Evolutionary conservation across 352 stramenopile genomes (phyloP).

Genomic region (Pythium monospermum): DNA sequence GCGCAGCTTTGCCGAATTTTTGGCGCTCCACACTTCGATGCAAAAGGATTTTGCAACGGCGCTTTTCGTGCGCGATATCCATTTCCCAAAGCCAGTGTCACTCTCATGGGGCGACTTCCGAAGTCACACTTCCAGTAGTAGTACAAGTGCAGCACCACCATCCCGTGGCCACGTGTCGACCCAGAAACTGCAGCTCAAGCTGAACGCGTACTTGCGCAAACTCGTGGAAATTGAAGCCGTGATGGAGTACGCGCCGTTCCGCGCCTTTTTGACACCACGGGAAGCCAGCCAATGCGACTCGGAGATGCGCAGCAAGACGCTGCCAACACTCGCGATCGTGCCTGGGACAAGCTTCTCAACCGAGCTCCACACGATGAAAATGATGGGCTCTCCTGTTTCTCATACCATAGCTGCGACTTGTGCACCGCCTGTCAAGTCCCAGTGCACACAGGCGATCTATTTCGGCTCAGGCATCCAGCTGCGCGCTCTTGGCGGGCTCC

Average conservation of each 20-base stretch:
- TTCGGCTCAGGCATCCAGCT: conserved; percentile 46
- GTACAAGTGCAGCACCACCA: conserved; percentile 9
- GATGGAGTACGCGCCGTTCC: conserved; percentile 32
- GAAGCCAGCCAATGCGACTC: conserved; percentile 25
- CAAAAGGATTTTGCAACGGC: conserved; percentile 17
- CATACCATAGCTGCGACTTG: not conserved
- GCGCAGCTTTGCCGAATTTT: conserved; percentile 47
- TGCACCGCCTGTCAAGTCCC: conserved; percentile 21
- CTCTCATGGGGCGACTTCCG: conserved; percentile 33
- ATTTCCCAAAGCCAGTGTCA: conserved; percentile 34
- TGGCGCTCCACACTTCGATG: conserved; percentile 34
- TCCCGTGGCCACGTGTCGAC: conserved; percentile 25
- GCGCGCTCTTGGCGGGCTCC: conserved; percentile 42
- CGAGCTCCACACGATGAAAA: conserved; percentile 15
- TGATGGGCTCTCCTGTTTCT: conserved; percentile 1
- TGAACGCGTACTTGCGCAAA: conserved; percentile 61
- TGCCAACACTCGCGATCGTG: conserved; percentile 11
- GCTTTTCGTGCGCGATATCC: conserved; percentile 35
- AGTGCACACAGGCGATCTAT: conserved; percentile 27
- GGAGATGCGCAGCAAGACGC: conserved; percentile 7
- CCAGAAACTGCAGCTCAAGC: conserved; percentile 34
- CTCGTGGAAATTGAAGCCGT: conserved; percentile 54
- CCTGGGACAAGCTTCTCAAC: conserved; percentile 4
- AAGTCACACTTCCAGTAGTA: not conserved
- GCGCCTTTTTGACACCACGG: conserved; percentile 42